These are phyloP conservation scores for Chrysosporium keratinophilum DNA, from an alignment of 2,329 filamentous ascomycete genomes.

Conservation along the genomic window DNA sequence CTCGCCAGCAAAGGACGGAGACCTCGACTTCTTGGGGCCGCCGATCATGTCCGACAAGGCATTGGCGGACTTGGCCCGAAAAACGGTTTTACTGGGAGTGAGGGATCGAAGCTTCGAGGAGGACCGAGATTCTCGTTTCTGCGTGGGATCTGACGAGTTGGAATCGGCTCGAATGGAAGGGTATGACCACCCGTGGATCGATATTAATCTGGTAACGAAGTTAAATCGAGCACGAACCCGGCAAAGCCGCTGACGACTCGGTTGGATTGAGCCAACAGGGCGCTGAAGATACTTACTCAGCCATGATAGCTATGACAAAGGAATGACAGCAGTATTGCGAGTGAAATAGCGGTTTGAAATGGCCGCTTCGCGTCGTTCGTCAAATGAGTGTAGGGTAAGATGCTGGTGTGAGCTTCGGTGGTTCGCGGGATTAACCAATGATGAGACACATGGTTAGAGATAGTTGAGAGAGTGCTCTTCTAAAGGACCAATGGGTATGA, in stretches of 20 bases:
- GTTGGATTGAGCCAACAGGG: background rate
- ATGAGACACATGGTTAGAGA: background rate
- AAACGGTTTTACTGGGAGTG: conserved; percentile 32
- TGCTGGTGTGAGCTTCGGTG: conserved; percentile 2
- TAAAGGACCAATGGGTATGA: background rate
- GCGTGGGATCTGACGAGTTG: conserved; percentile 8
- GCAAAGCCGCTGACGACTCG: background rate
- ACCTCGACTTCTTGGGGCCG: conserved; percentile 19
- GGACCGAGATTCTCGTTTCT: conserved; percentile 19
- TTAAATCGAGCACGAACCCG: conserved; percentile 3
- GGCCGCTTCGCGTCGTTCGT: background rate
- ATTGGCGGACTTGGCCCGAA: conserved; percentile 37
- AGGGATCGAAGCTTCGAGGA: conserved; percentile 16
- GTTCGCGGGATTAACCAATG: conserved; percentile 6
- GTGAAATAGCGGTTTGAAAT: background rate
- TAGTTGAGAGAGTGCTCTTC: background rate
- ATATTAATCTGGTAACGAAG: conserved; percentile 14
- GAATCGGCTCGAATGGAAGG: conserved; percentile 8
- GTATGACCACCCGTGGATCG: conserved; percentile 15
- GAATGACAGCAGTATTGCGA: conserved; percentile 3
- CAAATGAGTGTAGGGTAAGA: background rate
- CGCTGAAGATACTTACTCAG: conserved; percentile 12
- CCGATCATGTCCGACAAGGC: conserved; percentile 31
- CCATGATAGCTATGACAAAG: conserved; percentile 13
- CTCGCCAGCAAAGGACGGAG: conserved; percentile 23